Evolutionary conservation across 371 early-diverging fungal species (phyloP), one percentile per base, ranked within the genome.

Genomic region (Mucor plumbeus): DNA sequence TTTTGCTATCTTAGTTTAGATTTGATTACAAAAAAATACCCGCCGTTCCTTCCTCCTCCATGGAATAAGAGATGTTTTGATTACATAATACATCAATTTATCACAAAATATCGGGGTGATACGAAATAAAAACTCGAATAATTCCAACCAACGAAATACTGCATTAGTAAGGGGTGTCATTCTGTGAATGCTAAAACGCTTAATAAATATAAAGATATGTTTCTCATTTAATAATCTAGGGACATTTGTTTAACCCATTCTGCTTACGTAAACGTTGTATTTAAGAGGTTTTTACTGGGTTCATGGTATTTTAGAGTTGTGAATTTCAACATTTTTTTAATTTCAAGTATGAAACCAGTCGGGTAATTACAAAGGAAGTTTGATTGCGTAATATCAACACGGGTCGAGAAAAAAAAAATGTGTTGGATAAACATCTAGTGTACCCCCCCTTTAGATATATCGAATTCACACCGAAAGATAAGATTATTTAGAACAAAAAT

Each of bases 311-410:
- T 26, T 26, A 26, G 26, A 26, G 26, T 3, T 26, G 26, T 26
- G 26, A 26, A 26, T 26, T 3, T 26, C n/a, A 26, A 26, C 26
- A 26, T 26, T 26, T 26, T 26, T 26, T 26, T 26, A 26, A 26
- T 26, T 26, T 26, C 26, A 26, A 26, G 26, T 15, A 7, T 17
- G 13, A 56, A 35, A 36, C 56, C 34, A 17, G 36, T 53, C 56
- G 56, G 56, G 5, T 34, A 36, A 36, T 36, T 56, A 17, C 5
- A 44, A 44, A 44, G 14, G 7, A 44, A 44, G 36, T 35, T 36
- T 36, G 36, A 56, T 56, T 56, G 56, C 36, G 56, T 36, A 56
- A 56, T 56, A 19, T 34, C 35, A 56, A 35, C 56, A 56, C 56
- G 36, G 56, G 56, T 56, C 54, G 14, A 33, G 17, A 36, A 35